These are phyloP conservation scores for Magnolia sinica DNA, from an alignment of 164 flowering plant species.

Conservation along the genomic window DNA sequence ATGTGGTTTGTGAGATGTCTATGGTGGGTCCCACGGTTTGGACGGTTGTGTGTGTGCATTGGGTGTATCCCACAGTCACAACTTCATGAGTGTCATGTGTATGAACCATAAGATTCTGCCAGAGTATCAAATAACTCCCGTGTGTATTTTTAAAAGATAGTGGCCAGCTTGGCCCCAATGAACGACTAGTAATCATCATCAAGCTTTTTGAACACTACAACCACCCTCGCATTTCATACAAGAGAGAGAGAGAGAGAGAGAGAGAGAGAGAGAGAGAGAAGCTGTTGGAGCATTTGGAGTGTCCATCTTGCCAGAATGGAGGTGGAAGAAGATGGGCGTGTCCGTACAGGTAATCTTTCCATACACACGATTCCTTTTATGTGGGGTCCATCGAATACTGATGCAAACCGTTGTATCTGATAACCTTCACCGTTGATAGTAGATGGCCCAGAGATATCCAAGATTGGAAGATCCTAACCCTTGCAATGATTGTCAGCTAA, in stretches of 20 bases:
- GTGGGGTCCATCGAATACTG: not conserved
- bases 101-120: no score
- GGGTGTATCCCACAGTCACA: no score
- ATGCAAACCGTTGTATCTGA: not conserved
- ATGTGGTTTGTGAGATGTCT: no score
- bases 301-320: slow-evolving; percentile 2
- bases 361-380: not conserved
- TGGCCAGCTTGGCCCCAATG: not conserved
- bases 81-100: no score
- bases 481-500: no score
- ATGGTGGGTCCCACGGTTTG: no score
- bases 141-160: not conserved
- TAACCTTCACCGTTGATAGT: no score
- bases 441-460: not conserved
- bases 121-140: no score
- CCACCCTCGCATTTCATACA: not conserved
- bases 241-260: not conserved
- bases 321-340: slow-evolving; percentile 8
- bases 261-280: not conserved
- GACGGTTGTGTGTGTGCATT: no score
- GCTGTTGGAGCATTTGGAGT: not conserved
- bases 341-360: slow-evolving; percentile 12
- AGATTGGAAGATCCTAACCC: not conserved
- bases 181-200: not conserved
- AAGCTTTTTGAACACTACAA: not conserved